phyloP scores from a whole-genome alignment of 805 yeast genomes.

The Wickerhamiella galacta region DNA sequence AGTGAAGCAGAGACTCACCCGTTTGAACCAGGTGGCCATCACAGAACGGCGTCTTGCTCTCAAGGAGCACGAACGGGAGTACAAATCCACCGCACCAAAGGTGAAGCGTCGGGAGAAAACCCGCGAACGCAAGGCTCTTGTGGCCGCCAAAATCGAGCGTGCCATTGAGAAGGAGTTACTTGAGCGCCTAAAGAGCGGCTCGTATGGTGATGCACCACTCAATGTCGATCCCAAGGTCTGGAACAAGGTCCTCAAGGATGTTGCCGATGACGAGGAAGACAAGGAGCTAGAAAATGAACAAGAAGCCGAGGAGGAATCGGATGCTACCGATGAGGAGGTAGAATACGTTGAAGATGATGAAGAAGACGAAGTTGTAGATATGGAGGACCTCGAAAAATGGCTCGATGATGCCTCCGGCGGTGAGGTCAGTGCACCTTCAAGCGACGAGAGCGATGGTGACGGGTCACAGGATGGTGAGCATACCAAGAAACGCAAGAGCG shows the following conservation, averaged over 20 bases:
- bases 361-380: constrained; percentile 57
- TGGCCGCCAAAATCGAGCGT: constrained; percentile 92
- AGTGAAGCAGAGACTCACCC: constrained; percentile 89
- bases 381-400: constrained; percentile 90
- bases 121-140: constrained; percentile 89
- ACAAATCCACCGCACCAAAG: constrained; percentile 84
- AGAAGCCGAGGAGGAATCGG: constrained; percentile 34
- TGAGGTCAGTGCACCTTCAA: constrained; percentile 19
- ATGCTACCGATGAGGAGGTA: constrained; percentile 53
- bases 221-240: constrained; percentile 93
- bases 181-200: constrained; percentile 91
- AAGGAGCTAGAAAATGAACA: constrained; percentile 33
- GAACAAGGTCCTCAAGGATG: constrained; percentile 74
- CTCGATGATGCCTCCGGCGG: constrained; percentile 27
- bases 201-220: constrained; percentile 94
- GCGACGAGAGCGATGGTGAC: neutral
- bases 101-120: constrained; percentile 88
- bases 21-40: constrained; percentile 87
- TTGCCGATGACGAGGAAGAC: constrained; percentile 49
- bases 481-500: neutral
- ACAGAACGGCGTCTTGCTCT: constrained; percentile 87
- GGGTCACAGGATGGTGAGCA: neutral
- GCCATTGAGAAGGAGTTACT: constrained; percentile 90
- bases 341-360: constrained; percentile 86
- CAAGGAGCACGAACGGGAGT: constrained; percentile 81